phyloP scores from a whole-genome alignment of 2,329 filamentous ascomycete species.

The Cladorrhinum sp. region DNA sequence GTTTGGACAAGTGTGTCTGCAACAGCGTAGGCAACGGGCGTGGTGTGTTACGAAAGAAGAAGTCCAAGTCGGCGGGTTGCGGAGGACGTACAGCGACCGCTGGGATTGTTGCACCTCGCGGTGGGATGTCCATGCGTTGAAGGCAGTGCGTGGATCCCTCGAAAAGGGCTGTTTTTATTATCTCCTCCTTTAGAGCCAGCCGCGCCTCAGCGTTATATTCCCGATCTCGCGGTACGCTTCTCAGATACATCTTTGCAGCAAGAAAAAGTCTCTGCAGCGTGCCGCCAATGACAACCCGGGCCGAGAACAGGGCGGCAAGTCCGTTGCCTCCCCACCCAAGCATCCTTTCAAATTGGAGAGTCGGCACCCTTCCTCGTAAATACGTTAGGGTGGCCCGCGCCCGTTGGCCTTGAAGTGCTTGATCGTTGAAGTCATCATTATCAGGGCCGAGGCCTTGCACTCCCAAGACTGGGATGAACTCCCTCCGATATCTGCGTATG shows the following conservation, averaged over 20 bases:
- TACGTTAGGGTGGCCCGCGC: no score
- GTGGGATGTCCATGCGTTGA: not conserved
- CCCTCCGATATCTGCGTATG: no score
- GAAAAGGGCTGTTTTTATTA: not conserved
- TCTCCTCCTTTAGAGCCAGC: not conserved
- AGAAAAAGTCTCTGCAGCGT: not conserved
- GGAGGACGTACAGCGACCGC: not conserved
- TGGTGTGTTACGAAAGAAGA: not conserved
- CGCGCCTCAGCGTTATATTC: no score
- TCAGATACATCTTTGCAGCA: not conserved
- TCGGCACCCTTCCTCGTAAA: not conserved
- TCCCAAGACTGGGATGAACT: no score
- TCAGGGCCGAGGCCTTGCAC: no score
- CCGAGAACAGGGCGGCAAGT: not conserved
- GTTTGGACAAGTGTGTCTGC: no score
- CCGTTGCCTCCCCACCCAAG: not conserved
- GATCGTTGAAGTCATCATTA: not conserved
- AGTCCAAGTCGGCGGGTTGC: not conserved
- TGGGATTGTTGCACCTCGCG: not conserved
- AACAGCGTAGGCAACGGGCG: no score
- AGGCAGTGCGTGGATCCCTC: not conserved
- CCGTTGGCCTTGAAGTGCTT: not conserved
- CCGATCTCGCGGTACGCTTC: not conserved
- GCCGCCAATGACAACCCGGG: not conserved
- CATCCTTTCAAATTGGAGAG: not conserved